Evolutionary conservation across 192 early-diverging fungal genomes (phyloP), one percentile per base, ranked within the genome.

Genomic region (Chytriomyces sp.): DNA sequence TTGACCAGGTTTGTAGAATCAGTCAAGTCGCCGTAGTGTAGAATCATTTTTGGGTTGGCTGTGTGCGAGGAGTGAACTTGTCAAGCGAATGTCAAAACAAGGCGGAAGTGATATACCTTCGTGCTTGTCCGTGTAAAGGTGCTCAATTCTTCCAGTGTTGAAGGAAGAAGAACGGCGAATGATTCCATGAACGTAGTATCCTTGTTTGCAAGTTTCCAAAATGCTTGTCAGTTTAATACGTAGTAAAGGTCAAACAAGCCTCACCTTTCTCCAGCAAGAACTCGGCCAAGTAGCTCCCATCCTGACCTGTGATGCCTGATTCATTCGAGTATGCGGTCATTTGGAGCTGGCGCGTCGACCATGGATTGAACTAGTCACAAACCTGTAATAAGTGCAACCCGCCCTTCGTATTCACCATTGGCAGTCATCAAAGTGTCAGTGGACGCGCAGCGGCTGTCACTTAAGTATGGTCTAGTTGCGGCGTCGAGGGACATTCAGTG

Each of bases 111-210:
- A 58, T 25, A 8, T 41, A 60, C 60, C 32, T 34, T 70, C 64
- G 61, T 92, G 91, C 64, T 78, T 80, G 78, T 92, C 91, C 68
- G 84, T 85, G 75, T 92, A 92, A 57, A 92, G 82, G 77, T 91
- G 90, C 57, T 89, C 87, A 72, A 92, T 91, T 75, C 91, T 81
- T 30, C 90, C 90, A 39, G 91, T 92, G 76, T 92, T 92, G 84
- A 92, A 92, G n/a, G 91, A 92, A 26, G 91, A 92, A 5, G 91
- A 92, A 49, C 91, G 84, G 60, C 91, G 88, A 55, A 92, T 91
- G 73, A 92, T 90, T 52, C 91, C 91, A 62, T 92, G 91, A 41
- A 92, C 91, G 59, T 81, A 85, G 74, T 92, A 92, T 37, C 81
- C 81, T 78, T 14, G 26, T 41, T 37, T 17, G 44, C 44, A 17